Evolutionary conservation across 495 filamentous ascomycete species (phyloP), one percentile per base, ranked within the genome.

Genomic region (Talaromyces proteolyticus): DNA sequence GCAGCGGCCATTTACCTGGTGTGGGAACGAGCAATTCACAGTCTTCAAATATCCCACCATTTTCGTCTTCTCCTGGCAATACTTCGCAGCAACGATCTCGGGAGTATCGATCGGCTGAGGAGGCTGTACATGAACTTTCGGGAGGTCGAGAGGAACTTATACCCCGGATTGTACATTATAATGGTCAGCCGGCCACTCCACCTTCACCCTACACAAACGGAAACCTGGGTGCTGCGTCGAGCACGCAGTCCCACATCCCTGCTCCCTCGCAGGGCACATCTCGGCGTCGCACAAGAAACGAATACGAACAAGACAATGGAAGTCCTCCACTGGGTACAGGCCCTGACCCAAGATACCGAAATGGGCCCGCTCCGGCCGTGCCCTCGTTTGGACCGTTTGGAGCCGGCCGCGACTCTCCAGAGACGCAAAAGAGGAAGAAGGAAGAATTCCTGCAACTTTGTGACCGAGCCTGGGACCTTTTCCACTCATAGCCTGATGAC

Each of bases 51-150:
- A 75, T 84, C 42, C 80, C 87, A 0, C 69, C 72, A 14, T 49
- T 72, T 44, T 82, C 94, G 37, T 85, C 91, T 14, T 91, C 88
- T 4, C 93, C 93, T 1, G 82, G 88, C 25, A 75, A 84, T 18
- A 67, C 58, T 65, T 79, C 64, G 50, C 67, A 66, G 24, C 73
- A 68, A 49, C 81, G 93, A 47, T 76, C 81, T 3, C 82, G 92
- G 36, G 93, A 98, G 62, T 96, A 95, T 62, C 87, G 88, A 51
- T 96, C 93, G 2, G 93, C 93, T 12, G 93, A 98, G 62, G 93
- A 98, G 62, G 93, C 87, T 6, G 89, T 96, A 45, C 85, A 86
- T 22, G 87, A 92, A 47, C 68, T 98, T 57, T 85, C 93, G 6
- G 92, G 89, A 48, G 93, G 93, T 14, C 83, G 93, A 43, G 89